Evolutionary conservation across 805 yeast species (phyloP), one percentile per base, ranked within the genome.

Genomic region (Myxozyma melibiosi): DNA sequence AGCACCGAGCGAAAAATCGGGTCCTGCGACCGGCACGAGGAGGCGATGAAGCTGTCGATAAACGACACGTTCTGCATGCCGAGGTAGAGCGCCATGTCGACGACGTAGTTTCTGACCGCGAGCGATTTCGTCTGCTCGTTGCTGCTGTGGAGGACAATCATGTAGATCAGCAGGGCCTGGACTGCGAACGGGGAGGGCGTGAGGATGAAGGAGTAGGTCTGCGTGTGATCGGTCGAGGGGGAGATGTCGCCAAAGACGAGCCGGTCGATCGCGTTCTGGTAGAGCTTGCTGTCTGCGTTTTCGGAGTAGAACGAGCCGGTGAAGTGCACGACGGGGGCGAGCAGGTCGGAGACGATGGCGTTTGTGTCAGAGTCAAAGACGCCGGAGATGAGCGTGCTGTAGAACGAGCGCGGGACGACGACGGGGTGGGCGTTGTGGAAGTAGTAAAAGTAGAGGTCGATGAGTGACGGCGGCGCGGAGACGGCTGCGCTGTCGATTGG

Each of bases 381-480:
- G 34, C 53, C 45, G 14, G 45, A 25, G 33, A 42, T 16, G 18
- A 56, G 25, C 7, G 24, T 30, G 14, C 30, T 7, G 47, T 56
- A 57, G 45, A 24, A 53, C 5, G 0, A 18, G 20, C 46, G 55
- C 22, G 62, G 62, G n/a, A 57, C 44, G 22, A 49, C 6, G n/a
- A 53, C 14, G 9, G 62, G 58, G 25, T 57, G 62, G 3, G 55
- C 49, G n/a, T 51, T 38, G 35, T 53, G 51, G 33, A 57, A 57
- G 35, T 40, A 49, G 43, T 28, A 37, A 30, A 40, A 57, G 40
- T 20, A 57, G 28, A 49, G 25, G 28, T 53, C 62, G 16, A 46
- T 46, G 16, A 57, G 47, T 24, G 55, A 42, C 20, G 54, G 52
- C 14, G n/a, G n/a, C n/a, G n/a, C n/a, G n/a, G 22, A 11, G 4